Evolutionary conservation across 768 basidiomycete genomes (phyloP).

Genomic region (Rhizopogon vinicolor): DNA sequence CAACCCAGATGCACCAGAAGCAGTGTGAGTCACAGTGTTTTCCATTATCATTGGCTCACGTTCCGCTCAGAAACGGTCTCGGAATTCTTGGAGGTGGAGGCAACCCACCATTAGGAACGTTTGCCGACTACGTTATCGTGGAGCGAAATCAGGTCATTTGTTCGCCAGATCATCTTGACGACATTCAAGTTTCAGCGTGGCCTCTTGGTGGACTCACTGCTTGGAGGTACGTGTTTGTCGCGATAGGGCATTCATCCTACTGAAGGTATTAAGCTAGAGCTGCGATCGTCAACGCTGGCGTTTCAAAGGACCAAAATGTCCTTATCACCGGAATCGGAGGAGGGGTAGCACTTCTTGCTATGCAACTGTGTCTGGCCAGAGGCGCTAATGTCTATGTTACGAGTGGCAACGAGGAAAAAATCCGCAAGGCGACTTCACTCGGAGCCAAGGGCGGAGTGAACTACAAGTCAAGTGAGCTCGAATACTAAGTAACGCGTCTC

Average conservation of each 20-base stretch:
- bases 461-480: conserved; percentile 57
- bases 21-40: conserved; percentile 34
- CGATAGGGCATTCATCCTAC: neutral
- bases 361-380: conserved; percentile 58
- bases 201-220: conserved; percentile 77
- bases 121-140: conserved; percentile 74
- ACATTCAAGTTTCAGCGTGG: conserved; percentile 71
- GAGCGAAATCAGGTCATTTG: conserved; percentile 64
- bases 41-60: neutral
- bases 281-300: conserved; percentile 57
- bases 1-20: conserved; percentile 62
- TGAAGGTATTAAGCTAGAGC: conserved; percentile 40
- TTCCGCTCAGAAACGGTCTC: conserved; percentile 35
- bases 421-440: conserved; percentile 49
- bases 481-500: neutral
- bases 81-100: conserved; percentile 53
- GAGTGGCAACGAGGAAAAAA: too few species aligned
- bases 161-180: conserved; percentile 63
- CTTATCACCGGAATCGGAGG: conserved; percentile 85
- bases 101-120: conserved; percentile 60
- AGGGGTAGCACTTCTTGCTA: conserved; percentile 72
- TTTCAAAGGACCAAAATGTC: conserved; percentile 62
- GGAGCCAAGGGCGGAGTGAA: conserved; percentile 77
- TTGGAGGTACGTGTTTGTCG: conserved; percentile 56
- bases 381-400: too few species aligned